Evolutionary conservation across 176 grass and related monocot genomes (phyloP), one percentile per base, ranked within the genome.

Genomic region (Ampelocalamus luodianensis): DNA sequence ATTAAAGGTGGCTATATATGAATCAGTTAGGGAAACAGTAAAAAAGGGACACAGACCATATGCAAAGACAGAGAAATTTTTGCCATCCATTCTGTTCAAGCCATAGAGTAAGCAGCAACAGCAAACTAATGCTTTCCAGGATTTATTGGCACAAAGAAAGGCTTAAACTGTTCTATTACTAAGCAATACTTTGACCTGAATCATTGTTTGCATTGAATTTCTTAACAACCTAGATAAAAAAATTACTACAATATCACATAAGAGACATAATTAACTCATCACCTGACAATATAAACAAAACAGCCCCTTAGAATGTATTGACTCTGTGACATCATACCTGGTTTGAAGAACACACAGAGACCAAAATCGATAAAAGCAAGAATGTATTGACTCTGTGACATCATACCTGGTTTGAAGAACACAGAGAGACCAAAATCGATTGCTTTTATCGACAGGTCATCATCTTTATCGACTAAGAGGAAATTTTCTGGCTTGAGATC

Each of bases 311-410:
- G 37, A 9, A 44, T 78, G 11, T 46, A 62, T 12, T 49, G 16
- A 78, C 22, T 74, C 23, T 34, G 29, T 34, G 40, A n/a, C 53
- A 62, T 24, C 44, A 26, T 85, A 87, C 76, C 80, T 77, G 90
- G 93, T 87, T 91, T 93, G 53, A 96, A 89, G 88, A 96, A 93
- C 56, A 96, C 91, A 8, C 88, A 96, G 27, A 93, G 88, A 72
- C 90, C 93, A 67, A 96, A 96, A 84, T 96, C 93, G 24, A 92
- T 96, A n/a, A n/a, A n/a, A n/a, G n/a, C n/a, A n/a, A n/a, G n/a
- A n/a, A n/a, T n/a, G n/a, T n/a, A n/a, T n/a, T 49, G 16, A 78
- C 22, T 74, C 23, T 34, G 29, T 34, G 40, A n/a, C 53, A 62
- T 24, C 44, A 26, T 85, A 87, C 76, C 80, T 77, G 90, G 93